These are phyloP conservation scores for Exophiala aquamarina DNA, from an alignment of 2,329 filamentous ascomycete species.

Conservation along the genomic window DNA sequence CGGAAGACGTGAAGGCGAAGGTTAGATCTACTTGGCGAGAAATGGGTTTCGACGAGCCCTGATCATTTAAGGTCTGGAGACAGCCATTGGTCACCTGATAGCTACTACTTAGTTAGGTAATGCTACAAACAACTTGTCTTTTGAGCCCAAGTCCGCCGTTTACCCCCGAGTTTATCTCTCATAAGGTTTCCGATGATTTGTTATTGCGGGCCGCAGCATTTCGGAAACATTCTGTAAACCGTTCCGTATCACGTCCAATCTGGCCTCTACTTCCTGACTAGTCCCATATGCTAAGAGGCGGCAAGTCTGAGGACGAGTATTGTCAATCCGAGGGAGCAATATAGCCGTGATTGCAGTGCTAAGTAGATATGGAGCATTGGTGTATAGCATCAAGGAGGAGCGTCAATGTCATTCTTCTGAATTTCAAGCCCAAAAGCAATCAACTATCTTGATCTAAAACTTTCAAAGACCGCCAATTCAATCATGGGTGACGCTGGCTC, in stretches of 20 bases:
- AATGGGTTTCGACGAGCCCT: slow-evolving; percentile 31
- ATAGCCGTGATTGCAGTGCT: no score
- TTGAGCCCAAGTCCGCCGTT: no score
- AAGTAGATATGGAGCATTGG: no score
- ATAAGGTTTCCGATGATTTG: not conserved
- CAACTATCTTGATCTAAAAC: not conserved
- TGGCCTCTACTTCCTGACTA: not conserved
- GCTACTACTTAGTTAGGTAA: no score
- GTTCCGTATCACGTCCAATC: not conserved
- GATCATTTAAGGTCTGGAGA: not conserved
- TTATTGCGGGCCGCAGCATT: not conserved
- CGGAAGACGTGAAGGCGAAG: slow-evolving; percentile 40
- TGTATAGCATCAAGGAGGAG: no score
- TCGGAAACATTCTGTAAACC: not conserved
- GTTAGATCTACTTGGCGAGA: slow-evolving; percentile 36
- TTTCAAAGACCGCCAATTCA: not conserved
- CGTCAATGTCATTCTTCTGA: no score
- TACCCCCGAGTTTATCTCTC: not conserved
- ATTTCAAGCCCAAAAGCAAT: no score
- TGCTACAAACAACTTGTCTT: no score
- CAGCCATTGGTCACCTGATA: no score
- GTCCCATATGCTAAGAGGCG: no score
- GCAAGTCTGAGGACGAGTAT: no score
- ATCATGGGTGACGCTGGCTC: slow-evolving; percentile 1
- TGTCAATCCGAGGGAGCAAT: no score